Percentiles rank a stretch among this genome's conserved stretches.
phyloP scores from a whole-genome alignment of 1,284 basidiomycete species.

The Cryptococcus amylolentus region DNA sequence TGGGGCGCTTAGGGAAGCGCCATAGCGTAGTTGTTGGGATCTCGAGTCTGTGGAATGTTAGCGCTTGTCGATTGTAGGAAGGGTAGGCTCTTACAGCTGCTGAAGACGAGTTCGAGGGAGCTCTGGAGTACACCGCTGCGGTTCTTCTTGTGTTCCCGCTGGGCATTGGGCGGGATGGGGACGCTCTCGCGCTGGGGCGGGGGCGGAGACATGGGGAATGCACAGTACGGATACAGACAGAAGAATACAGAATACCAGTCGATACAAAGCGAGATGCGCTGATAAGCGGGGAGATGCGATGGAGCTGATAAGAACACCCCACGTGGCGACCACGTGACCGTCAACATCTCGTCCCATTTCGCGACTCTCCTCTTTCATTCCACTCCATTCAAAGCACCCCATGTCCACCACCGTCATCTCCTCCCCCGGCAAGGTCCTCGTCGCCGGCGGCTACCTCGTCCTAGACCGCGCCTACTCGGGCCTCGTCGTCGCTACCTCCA shows the following conservation, averaged over 20 bases:
- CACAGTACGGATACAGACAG: too few species aligned
- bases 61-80: not conserved
- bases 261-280: too few species aligned
- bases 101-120: slow-evolving; percentile 48
- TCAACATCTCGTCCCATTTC: too few species aligned
- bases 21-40: slow-evolving; percentile 46
- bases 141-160: slow-evolving; percentile 2
- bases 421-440: slow-evolving; percentile 89
- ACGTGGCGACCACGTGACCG: too few species aligned
- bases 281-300: too few species aligned
- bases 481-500: slow-evolving; percentile 82
- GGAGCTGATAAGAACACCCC: too few species aligned
- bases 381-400: not conserved
- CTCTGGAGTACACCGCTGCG: slow-evolving; percentile 35
- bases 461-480: slow-evolving; percentile 80
- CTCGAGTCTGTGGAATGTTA: slow-evolving; percentile 35
- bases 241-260: too few species aligned
- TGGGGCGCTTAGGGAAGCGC: slow-evolving; percentile 37
- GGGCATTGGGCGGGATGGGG: not conserved
- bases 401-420: slow-evolving; percentile 61
- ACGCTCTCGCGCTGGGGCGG: not conserved
- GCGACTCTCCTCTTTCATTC: not conserved
- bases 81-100: slow-evolving; percentile 31
- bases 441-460: slow-evolving; percentile 92
- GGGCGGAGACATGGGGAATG: too few species aligned